Evolutionary conservation across 2,329 filamentous ascomycete species (phyloP).

Genomic region (Knoxdaviesia proteae): DNA sequence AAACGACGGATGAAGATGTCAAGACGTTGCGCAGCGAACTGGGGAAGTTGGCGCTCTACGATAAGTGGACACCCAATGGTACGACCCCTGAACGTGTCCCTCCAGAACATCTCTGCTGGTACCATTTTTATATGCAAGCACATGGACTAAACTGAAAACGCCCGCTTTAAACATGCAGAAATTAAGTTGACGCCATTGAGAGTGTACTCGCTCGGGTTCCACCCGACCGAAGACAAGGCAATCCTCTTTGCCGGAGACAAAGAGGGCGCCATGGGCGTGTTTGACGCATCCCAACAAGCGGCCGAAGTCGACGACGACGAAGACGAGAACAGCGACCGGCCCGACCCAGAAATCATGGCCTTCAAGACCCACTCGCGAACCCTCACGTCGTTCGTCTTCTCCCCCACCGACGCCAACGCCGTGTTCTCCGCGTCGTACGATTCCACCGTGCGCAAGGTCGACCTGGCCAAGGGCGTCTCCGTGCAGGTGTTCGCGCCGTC

Average conservation of each 20-base stretch:
- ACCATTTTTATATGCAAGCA: neutral
- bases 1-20: conserved; percentile 58
- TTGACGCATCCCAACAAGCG: conserved; percentile 61
- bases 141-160: neutral
- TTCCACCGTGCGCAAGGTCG: conserved; percentile 71
- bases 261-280: conserved; percentile 71
- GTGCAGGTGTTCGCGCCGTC: conserved; percentile 62
- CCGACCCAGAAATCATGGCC: conserved; percentile 64
- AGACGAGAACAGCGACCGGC: conserved; percentile 46
- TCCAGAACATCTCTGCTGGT: neutral
- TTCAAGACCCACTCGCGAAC: conserved; percentile 82
- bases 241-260: conserved; percentile 91
- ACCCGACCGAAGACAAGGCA: conserved; percentile 69
- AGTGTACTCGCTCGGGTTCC: conserved; percentile 72
- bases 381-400: conserved; percentile 67
- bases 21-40: conserved; percentile 56
- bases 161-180: conserved; percentile 22
- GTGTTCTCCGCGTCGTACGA: conserved; percentile 84
- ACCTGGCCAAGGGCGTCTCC: conserved; percentile 61
- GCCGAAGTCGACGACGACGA: conserved; percentile 31
- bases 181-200: conserved; percentile 84
- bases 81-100: conserved; percentile 8
- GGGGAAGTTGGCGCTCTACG: conserved; percentile 58
- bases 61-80: conserved; percentile 66
- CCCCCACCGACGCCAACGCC: conserved; percentile 48